phyloP scores from a whole-genome alignment of 768 basidiomycete species.

The Podaxis mareebaensis region DNA sequence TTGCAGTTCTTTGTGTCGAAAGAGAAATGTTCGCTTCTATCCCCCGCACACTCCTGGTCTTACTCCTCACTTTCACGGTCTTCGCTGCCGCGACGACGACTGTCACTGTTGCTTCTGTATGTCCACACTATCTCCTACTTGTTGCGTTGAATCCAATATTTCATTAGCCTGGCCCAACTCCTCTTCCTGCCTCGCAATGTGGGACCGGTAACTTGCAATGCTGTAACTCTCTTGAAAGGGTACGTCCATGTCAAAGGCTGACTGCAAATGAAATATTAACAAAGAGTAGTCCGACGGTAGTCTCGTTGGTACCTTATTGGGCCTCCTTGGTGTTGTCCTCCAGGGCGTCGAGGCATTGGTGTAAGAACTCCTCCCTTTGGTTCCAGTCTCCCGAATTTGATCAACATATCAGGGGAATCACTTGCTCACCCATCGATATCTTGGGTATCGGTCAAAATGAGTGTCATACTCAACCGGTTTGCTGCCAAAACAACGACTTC shows the following conservation, averaged over 20 bases:
- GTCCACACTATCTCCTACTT: not conserved
- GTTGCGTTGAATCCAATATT: not conserved
- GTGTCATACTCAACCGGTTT: slow-evolving; percentile 37
- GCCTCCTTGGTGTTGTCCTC: slow-evolving; percentile 25
- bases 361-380: slow-evolving; percentile 18
- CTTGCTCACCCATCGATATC: slow-evolving; percentile 32
- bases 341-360: slow-evolving; percentile 29
- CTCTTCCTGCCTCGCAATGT: slow-evolving; percentile 25
- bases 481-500: slow-evolving; percentile 37
- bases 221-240: slow-evolving; percentile 26
- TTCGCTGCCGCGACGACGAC: slow-evolving; percentile 26
- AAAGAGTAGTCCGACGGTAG: slow-evolving; percentile 24
- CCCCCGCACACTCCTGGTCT: slow-evolving; percentile 5
- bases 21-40: slow-evolving; percentile 11
- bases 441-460: slow-evolving; percentile 24
- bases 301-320: slow-evolving; percentile 25
- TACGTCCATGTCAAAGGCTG: slow-evolving; percentile 9
- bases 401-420: slow-evolving; percentile 23
- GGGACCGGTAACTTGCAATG: slow-evolving; percentile 25
- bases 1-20: not conserved
- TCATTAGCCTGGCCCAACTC: slow-evolving; percentile 17
- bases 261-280: not conserved
- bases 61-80: slow-evolving; percentile 19
- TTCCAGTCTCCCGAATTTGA: not conserved
- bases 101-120: slow-evolving; percentile 19